Conservation (phyloP, 805 yeast species). For the Candida vaughaniae region DNA sequence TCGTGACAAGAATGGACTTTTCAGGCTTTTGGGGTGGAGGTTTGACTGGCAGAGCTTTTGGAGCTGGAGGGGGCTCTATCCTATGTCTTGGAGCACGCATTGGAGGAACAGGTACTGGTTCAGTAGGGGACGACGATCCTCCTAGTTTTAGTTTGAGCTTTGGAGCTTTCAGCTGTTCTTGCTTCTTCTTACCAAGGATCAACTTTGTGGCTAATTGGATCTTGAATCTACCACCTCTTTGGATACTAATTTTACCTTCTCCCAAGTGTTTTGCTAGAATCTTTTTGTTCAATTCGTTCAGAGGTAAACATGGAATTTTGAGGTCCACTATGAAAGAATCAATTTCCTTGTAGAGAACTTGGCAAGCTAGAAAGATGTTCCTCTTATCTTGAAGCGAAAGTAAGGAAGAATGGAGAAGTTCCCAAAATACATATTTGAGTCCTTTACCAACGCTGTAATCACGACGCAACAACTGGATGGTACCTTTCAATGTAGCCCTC, state of each 20-base stretch:
- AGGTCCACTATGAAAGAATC: conserved; percentile 63
- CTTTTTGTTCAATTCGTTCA: conserved; percentile 46
- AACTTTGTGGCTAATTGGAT: conserved; percentile 42
- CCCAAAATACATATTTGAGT: conserved; percentile 64
- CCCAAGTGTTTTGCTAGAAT: conserved; percentile 59
- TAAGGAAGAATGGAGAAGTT: conserved; percentile 59
- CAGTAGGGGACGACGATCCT: neutral
- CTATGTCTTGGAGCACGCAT: conserved; percentile 3
- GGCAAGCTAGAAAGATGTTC: conserved; percentile 60
- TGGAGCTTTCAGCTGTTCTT: conserved; percentile 2
- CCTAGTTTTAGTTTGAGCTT: conserved; percentile 4
- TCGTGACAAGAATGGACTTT: neutral
- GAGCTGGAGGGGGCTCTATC: neutral
- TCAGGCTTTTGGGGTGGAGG: neutral
- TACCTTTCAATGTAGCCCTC: conserved; percentile 61
- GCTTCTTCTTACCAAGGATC: conserved; percentile 12
- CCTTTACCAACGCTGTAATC: conserved; percentile 59
- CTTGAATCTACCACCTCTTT: conserved; percentile 57
- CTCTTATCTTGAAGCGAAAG: conserved; percentile 60
- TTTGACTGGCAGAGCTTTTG: conserved; percentile 2
- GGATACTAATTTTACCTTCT: conserved; percentile 55
- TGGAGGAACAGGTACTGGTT: conserved; percentile 2
- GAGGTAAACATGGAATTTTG: conserved; percentile 60
- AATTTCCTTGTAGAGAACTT: conserved; percentile 61
- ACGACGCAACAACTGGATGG: conserved; percentile 61